Percentiles rank a stretch among this genome's conserved stretches.
phyloP scores from a whole-genome alignment of 345 rosid species.

The Salix koriyanagi region DNA sequence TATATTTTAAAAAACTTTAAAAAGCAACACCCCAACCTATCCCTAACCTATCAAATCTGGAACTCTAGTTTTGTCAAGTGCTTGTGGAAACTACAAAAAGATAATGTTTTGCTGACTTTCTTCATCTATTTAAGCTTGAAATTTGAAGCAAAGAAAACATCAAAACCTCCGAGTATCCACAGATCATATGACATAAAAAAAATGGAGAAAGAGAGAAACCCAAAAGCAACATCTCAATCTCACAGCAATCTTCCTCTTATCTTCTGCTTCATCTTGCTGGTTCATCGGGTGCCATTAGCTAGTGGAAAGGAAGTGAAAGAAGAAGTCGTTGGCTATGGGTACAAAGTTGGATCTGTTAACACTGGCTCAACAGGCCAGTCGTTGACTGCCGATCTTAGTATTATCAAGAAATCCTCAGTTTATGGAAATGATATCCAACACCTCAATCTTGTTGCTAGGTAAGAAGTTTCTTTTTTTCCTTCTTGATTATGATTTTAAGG shows the following conservation, averaged over 20 bases:
- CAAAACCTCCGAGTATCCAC: background rate
- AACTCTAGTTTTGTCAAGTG: background rate
- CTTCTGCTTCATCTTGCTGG: background rate
- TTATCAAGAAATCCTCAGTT: slow-evolving; percentile 7
- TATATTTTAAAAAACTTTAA: too few species aligned
- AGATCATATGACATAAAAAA: background rate
- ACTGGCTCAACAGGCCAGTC: too few species aligned
- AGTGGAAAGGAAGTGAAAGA: background rate
- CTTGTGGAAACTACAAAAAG: background rate
- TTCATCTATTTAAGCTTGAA: background rate
- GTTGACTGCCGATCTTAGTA: slow-evolving; percentile 14
- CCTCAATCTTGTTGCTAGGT: slow-evolving; percentile 13
- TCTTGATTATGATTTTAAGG: background rate
- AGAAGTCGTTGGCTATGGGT: background rate
- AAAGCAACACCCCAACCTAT: too few species aligned
- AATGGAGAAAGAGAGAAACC: background rate
- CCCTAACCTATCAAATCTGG: background rate
- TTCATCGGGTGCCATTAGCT: background rate
- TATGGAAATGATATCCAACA: slow-evolving; percentile 11
- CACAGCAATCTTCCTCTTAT: background rate
- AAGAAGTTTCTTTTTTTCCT: background rate
- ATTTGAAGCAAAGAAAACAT: background rate
- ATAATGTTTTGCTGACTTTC: background rate
- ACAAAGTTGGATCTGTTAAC: background rate
- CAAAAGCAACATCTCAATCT: background rate